Evolutionary conservation across 371 early-diverging fungal species (phyloP), one percentile per base, ranked within the genome.

Genomic region (Mycotypha africana): DNA sequence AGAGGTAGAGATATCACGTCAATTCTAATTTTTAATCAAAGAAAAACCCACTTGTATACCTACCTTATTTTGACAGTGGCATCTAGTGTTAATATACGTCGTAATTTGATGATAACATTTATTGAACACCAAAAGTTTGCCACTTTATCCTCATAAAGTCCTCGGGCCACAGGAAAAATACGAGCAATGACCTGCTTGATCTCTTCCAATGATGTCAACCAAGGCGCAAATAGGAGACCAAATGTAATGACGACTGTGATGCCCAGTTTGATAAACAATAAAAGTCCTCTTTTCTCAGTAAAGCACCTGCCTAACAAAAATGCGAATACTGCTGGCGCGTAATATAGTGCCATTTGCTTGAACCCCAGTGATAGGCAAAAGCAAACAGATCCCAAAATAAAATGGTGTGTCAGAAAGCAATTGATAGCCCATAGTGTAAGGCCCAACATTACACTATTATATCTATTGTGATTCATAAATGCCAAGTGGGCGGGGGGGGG

Each of bases 331-430:
- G 95, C 87, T 0, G 92, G 81, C 0, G 98, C 78, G 64, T 85
- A 96, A 58, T 92, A 97, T 12, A 97, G 70, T 0, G 93, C 90
- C 98, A 97, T 97, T 51, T 96, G 96, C 65, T 97, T 97, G 58
- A 93, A 97, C 38, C 78, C 68, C 21, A 97, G 60, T 0, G 95
- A 73, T 10, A 86, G 62, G 49, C 86, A 88, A 56, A 95, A 97
- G 21, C 74, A 67, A 0, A 93, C 44, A 11, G 86, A 77, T 28
- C 94, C 94, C 1, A 83, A 33, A 2, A 89, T 51, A 52, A 82
- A 82, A 22, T 65, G 76, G 15, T 75, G 68, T 9, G 58, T 60
- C 26, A 77, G 45, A 36, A 92, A 86, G 26, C 76, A 77, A 31
- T 76, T 78, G 46, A 96, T 62, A 0, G 90, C 62, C 83, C 82